Base-by-base conservation (phyloP, 2,329 filamentous ascomycete genomes). In the Metarhizium humberi region DNA sequence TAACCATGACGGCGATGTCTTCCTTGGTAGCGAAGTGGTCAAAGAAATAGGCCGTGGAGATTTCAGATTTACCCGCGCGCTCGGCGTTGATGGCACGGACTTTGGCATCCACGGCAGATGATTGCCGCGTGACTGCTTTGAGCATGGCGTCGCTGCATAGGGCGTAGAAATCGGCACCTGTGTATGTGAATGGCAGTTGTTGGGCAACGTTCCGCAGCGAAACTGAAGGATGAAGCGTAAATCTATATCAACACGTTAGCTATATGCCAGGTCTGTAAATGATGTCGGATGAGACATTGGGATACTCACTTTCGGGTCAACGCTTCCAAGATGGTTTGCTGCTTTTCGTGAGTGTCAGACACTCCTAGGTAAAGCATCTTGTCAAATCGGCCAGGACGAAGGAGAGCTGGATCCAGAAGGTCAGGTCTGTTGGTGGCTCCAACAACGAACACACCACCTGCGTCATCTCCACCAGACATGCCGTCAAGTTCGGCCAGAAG, bases 301-400 rank as follows among this genome's bases (percentile, higher is more conserved):
- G 30, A 50, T 20, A 81, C 86, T 65, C 78, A 92, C 88, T 97
- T 99, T 65, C 94, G 81, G 2, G 94, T 97, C 67, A 99, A 75
- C 1, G 94, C 94, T 69, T 97, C 90, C 66, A 99, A 75, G 60
- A 99, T 97, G 25, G 86, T 96, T 59, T 90, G 82, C 73, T 99
- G 94, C 75, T 97, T 97, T 18, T 95, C 89, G 65, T 97, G 92
- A 4, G 92, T 96, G 71, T 99, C 94, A 7, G 90, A 95, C 8
- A 99, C 91, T 40, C 94, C 94, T 13, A 99, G 78, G 66, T 97
- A 99, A 34, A 99, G 81, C 92, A 97, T 95, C 77, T 97, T 97
- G 69, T 99, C 94, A 69, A 99, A 97, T 57, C 92, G 80, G 2
- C 92, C 92, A 1, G 92, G 94, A 54, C 92, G 83, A 48, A 97